Evolutionary conservation across 306 rosid species (phyloP), one percentile per base, ranked within the genome.

Genomic region (Cyamopsis tetragonoloba): DNA sequence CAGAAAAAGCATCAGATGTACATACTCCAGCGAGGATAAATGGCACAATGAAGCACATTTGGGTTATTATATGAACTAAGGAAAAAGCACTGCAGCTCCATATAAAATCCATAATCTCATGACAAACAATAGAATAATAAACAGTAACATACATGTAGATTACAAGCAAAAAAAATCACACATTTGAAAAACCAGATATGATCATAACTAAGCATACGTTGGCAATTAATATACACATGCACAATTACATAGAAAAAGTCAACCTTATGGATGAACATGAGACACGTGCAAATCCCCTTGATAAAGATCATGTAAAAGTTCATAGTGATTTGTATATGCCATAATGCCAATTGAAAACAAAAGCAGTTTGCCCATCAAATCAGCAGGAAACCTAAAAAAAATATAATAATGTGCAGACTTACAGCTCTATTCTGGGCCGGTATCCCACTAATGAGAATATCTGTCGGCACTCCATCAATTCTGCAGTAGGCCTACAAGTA

Each of bases 401-500:
- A 12, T 53, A 65, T 56, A 10, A 35, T n/a, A 48, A 49, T 8
- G n/a, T 65, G 41, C 66, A 61, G 4, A 83, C 96, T 88, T 78
- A 93, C 98, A 69, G 98, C 98, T 89, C 97, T 89, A 74, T 89
- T 93, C 81, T 93, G 98, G 77, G 86, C 73, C 4, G 80, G 70
- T 72, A 76, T 69, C 74, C 97, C 97, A 68, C 67, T 57, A 28
- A 93, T 68, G 44, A 93, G 85, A 55, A 90, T 30, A 82, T 93
- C 96, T 2, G 79, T 81, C 5, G 93, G 84, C 50, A 93, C 66
- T 55, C 96, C 97, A 47, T 93, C 97, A 75, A 93, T 80, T 78
- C 46, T 83, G 81, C 98, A 93, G 70, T 89, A 93, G 22, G 96
- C 98, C 98, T 92, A 42, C 77, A 24, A 38, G 28, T 37, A 55